Conservation (phyloP, 1,139 yeast genomes). For the Diutina scorzettiae region DNA sequence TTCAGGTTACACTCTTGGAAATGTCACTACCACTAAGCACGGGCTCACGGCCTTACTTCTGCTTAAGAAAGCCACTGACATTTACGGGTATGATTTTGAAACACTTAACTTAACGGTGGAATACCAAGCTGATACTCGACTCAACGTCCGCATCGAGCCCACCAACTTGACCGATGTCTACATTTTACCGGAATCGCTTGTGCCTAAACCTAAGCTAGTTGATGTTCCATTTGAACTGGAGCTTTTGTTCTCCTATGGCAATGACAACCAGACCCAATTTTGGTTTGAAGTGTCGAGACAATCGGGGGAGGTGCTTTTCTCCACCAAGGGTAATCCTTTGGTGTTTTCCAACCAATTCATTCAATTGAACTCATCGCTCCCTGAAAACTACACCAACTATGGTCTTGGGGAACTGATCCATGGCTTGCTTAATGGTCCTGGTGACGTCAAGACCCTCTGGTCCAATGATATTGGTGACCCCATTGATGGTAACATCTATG, state of each 20-base stretch:
- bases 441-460: slow-evolving; percentile 16
- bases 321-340: slow-evolving; percentile 19
- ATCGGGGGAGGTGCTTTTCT: slow-evolving; percentile 16
- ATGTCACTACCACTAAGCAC: slow-evolving; percentile 10
- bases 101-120: slow-evolving; percentile 17
- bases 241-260: slow-evolving; percentile 14
- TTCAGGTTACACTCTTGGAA: slow-evolving; percentile 15
- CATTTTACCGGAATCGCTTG: slow-evolving; percentile 15
- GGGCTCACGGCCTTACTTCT: slow-evolving; percentile 16
- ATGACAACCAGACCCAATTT: slow-evolving; percentile 12
- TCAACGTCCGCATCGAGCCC: slow-evolving; percentile 18
- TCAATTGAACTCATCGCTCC: slow-evolving; percentile 18
- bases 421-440: slow-evolving; percentile 17
- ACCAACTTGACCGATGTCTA: slow-evolving; percentile 15
- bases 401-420: slow-evolving; percentile 23
- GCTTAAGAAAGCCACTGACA: slow-evolving; percentile 16
- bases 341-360: slow-evolving; percentile 22
- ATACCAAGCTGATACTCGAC: slow-evolving; percentile 15
- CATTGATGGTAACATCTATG: slow-evolving; percentile 16
- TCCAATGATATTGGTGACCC: slow-evolving; percentile 16
- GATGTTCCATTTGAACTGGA: slow-evolving; percentile 11
- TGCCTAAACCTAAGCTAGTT: slow-evolving; percentile 13
- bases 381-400: slow-evolving; percentile 15
- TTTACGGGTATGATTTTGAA: slow-evolving; percentile 20
- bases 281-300: slow-evolving; percentile 17